phyloP scores from a whole-genome alignment of 139 green algal genomes.

The Diplosphaera chodatii region DNA sequence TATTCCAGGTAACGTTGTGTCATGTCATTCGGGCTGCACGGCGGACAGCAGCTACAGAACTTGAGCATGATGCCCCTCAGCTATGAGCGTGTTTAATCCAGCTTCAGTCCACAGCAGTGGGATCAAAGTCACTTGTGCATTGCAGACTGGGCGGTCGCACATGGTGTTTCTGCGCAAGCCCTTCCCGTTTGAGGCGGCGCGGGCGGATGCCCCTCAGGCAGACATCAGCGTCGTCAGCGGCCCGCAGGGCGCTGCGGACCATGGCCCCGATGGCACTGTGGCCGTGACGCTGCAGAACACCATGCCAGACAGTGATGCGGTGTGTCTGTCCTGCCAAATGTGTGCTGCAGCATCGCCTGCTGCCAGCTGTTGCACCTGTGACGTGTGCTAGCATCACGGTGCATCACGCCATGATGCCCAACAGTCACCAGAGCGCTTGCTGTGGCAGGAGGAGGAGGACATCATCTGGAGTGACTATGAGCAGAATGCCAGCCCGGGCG shows the following conservation, averaged over 20 bases:
- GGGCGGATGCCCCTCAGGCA: too few species aligned
- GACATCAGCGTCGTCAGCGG: background rate
- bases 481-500: background rate
- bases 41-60: too few species aligned
- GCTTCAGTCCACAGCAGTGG: too few species aligned
- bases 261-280: background rate
- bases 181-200: background rate
- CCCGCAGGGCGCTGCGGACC: background rate
- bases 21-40: too few species aligned
- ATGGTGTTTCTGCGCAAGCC: constrained; percentile 77
- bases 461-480: background rate
- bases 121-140: too few species aligned
- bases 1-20: constrained; percentile 76
- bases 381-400: too few species aligned
- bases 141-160: constrained; percentile 74
- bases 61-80: too few species aligned
- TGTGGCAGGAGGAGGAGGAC: background rate
- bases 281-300: background rate
- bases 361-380: too few species aligned
- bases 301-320: background rate
- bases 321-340: background rate
- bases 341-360: too few species aligned
- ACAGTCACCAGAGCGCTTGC: background rate
- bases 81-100: too few species aligned
- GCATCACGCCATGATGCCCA: too few species aligned